These are phyloP conservation scores for Podospora fimiseda DNA, from an alignment of 495 filamentous ascomycete species.

Conservation along the genomic window DNA sequence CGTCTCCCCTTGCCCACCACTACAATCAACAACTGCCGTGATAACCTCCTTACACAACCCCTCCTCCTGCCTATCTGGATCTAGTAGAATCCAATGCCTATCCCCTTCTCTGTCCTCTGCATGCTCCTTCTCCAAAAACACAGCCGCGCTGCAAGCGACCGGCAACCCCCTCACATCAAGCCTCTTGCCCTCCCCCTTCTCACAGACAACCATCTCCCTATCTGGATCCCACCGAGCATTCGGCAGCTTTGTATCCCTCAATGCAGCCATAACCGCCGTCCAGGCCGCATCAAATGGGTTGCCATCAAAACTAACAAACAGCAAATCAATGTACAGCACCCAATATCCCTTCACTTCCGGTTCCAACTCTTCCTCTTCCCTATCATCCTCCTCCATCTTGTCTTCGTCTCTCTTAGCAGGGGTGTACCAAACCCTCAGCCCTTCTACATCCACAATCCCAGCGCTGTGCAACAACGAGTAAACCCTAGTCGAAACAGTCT, in stretches of 20 bases:
- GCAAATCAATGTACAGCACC: conserved; percentile 86
- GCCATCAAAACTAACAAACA: conserved; percentile 85
- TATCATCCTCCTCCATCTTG: conserved; percentile 23
- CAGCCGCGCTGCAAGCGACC: conserved; percentile 63
- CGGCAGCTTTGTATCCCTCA: conserved; percentile 73
- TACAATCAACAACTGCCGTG: conserved; percentile 65
- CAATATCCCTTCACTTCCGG: conserved; percentile 75
- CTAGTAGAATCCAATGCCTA: conserved; percentile 69
- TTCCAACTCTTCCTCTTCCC: conserved; percentile 33
- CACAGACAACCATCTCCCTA: conserved; percentile 67
- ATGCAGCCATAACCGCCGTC: conserved; percentile 75
- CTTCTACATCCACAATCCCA: conserved; percentile 52
- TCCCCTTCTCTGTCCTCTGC: conserved; percentile 39
- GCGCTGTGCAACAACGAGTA: conserved; percentile 65
- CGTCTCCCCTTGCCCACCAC: conserved; percentile 35
- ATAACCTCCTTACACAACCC: conserved; percentile 66
- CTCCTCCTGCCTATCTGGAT: conserved; percentile 90
- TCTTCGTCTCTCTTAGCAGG: conserved; percentile 35
- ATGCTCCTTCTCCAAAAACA: conserved; percentile 66
- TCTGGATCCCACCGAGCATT: conserved; percentile 81
- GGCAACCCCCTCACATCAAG: conserved; percentile 56
- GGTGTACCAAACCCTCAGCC: conserved; percentile 64
- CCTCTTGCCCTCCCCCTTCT: conserved; percentile 35
- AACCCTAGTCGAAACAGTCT: conserved; percentile 73
- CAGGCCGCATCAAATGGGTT: conserved; percentile 88